phyloP scores from a whole-genome alignment of 2,329 filamentous ascomycete genomes.

The Fusarium nurragi region DNA sequence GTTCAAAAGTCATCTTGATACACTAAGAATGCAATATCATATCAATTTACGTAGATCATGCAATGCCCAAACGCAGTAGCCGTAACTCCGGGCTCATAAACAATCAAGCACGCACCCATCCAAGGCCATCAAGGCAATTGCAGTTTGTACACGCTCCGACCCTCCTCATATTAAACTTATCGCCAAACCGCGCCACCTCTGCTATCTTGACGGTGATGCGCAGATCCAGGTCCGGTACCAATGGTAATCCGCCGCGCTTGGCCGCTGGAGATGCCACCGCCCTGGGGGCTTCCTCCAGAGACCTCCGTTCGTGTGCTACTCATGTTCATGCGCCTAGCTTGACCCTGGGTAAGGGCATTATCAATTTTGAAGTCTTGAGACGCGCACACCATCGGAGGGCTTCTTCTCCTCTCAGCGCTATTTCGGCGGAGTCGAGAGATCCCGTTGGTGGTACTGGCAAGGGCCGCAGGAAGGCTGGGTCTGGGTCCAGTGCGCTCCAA shows the following conservation, averaged over 20 bases:
- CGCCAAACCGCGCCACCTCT: conserved; percentile 44
- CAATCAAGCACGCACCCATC: conserved; percentile 35
- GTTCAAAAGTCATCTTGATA: conserved; percentile 13
- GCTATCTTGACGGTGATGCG: conserved; percentile 48
- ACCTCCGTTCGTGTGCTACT: conserved; percentile 52
- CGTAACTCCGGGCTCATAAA: conserved; percentile 41
- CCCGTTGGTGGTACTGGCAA: conserved; percentile 63
- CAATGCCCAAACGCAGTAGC: conserved; percentile 34
- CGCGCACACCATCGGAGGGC: conserved; percentile 64
- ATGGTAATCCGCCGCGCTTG: conserved; percentile 52
- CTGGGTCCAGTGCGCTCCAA: conserved; percentile 44
- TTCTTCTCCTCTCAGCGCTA: conserved; percentile 61
- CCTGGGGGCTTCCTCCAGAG: conserved; percentile 39
- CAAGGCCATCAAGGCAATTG: conserved; percentile 34
- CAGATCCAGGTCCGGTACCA: conserved; percentile 44
- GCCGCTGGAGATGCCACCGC: conserved; percentile 32
- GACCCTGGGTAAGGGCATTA: conserved; percentile 60
- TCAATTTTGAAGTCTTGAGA: conserved; percentile 54
- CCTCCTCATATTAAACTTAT: conserved; percentile 34
- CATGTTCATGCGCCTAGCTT: conserved; percentile 67
- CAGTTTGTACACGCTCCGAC: conserved; percentile 3
- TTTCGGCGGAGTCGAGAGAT: conserved; percentile 64
- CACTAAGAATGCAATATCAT: conserved; percentile 30
- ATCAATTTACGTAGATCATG: conserved; percentile 35
- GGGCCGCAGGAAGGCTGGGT: conserved; percentile 53